Conservation (phyloP, 2,329 filamentous ascomycete genomes). For the Diaporthe sp. region DNA sequence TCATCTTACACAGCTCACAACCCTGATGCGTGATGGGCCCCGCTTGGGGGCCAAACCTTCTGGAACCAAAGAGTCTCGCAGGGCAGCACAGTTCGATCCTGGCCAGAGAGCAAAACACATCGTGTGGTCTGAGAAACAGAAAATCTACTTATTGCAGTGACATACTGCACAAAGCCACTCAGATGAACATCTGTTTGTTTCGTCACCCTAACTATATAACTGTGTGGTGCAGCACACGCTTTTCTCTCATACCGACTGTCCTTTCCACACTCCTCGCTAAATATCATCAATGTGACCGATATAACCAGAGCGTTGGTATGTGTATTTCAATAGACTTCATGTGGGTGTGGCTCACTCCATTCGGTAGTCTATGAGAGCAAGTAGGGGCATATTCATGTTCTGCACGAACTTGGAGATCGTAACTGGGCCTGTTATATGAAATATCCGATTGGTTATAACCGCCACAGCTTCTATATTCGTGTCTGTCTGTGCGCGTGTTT, state of each 20-base stretch:
- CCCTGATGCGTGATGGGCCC: background rate
- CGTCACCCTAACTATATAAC: background rate
- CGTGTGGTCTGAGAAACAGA: background rate
- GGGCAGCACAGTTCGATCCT: background rate
- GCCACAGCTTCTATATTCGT: too few species aligned
- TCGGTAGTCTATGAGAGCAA: background rate
- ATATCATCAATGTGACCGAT: background rate
- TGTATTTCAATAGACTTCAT: background rate
- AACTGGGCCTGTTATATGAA: too few species aligned
- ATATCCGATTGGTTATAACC: background rate
- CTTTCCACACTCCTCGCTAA: background rate
- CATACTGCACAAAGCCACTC: background rate
- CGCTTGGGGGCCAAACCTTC: conserved; percentile 19
- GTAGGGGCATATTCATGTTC: too few species aligned
- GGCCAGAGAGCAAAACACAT: background rate
- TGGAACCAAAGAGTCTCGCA: too few species aligned
- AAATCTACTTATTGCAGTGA: background rate
- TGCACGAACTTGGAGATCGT: too few species aligned
- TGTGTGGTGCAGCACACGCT: background rate
- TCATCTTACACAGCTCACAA: conserved; percentile 38
- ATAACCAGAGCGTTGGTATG: background rate
- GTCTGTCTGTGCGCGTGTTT: too few species aligned
- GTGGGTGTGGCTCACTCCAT: background rate
- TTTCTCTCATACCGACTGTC: background rate
- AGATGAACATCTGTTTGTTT: too few species aligned